Base-by-base conservation (phyloP, 495 filamentous ascomycete genomes). In the Aspergillus haitiensis region DNA sequence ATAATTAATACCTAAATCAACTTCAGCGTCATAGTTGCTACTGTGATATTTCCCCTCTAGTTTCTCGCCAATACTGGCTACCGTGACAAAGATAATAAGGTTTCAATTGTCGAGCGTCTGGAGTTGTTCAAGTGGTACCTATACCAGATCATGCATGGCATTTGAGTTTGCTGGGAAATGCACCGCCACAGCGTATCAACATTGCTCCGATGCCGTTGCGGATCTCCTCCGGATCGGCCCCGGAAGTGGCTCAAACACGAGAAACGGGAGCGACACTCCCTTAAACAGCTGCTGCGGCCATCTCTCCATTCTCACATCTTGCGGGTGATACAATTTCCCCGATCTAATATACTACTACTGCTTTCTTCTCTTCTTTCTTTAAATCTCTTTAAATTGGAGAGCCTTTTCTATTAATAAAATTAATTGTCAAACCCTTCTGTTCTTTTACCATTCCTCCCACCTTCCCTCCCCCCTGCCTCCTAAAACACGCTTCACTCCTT, bases 161-260 rank as follows among this genome's bases (percentile, higher is more conserved):
- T 27, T 27, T 15, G 18, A 42, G 39, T 13, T 42, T 2, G 39
- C 12, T 45, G 11, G 32, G 27, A 10, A 6, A 49, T 36, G 59
- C 69, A 75, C 70, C 65, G 72, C 74, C 72, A 72, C 72, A 61
- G 10, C 71, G 74, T 64, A 72, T 69, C 59, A 76, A 70, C 34
- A 57, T 72, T 72, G 31, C 56, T 70, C 75, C 75, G 66, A 34
- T 18, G 27, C 6, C n/a, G 15, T 15, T 37, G 3, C 21, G 32
- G 60, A 58, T 54, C 49, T 63, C 52, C 59, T 62, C 59, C 63
- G 66, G 74, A 74, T 75, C 71, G 68, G 62, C 72, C 59, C 66
- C 69, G 71, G 68, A 70, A 72, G 67, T 71, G 69, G 66, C 69
- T 69, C 56, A 61, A 67, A 45, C 48, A 16, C 61, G 65, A 60